A percentile compares a stretch with the other conserved stretches of the same genome.
These are phyloP conservation scores for Primulina eburnea DNA, from an alignment of 257 asterid species.

Conservation along the genomic window DNA sequence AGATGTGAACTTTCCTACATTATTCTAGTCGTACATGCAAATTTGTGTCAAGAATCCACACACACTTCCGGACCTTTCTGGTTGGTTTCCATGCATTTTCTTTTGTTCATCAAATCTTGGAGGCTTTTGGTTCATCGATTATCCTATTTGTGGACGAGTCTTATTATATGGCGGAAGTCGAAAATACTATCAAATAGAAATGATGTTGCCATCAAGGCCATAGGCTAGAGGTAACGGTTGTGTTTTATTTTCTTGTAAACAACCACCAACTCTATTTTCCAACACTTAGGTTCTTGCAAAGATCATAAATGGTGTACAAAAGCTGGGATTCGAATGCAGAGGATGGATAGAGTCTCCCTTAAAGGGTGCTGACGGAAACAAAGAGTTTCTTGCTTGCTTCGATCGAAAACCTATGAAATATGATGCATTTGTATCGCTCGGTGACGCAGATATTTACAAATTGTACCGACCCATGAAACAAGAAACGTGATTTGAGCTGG, in stretches of 20 bases:
- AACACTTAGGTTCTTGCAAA: constrained; percentile 59
- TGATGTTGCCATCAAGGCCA: background rate
- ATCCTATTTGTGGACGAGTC: background rate
- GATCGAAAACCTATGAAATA: constrained; percentile 27
- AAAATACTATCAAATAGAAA: background rate
- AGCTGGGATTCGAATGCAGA: constrained; percentile 62
- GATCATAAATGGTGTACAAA: constrained; percentile 79
- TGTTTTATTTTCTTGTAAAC: background rate
- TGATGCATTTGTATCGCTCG: constrained; percentile 20
- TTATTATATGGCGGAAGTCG: background rate
- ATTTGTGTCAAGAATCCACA: background rate
- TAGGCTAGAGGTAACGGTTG: background rate
- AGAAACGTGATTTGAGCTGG: background rate
- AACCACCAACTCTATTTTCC: background rate
- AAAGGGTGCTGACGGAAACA: constrained; percentile 96
- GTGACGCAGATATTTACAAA: constrained; percentile 35
- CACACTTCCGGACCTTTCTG: background rate
- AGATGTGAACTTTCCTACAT: background rate
- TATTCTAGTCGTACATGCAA: background rate
- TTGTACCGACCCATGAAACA: constrained; percentile 18
- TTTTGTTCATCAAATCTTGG: background rate
- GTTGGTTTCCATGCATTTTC: background rate
- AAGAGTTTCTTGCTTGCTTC: constrained; percentile 79
- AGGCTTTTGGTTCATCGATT: no score
- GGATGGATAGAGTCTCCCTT: constrained; percentile 96